phyloP scores from a whole-genome alignment of 2,329 filamentous ascomycete species.

The Aspergillus sp. region DNA sequence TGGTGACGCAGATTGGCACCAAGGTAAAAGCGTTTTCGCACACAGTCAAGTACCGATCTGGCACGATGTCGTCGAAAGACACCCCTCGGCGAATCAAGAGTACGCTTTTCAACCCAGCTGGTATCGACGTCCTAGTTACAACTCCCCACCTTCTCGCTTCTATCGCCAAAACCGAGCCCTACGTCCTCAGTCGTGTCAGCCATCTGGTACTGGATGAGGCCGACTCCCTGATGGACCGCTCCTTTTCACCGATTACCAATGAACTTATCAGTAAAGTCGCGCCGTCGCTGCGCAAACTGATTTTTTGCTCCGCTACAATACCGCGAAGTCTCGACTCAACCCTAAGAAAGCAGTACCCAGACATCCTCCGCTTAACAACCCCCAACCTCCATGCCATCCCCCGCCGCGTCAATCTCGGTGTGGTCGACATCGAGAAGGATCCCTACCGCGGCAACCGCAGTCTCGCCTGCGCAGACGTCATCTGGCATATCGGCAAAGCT shows the following conservation, averaged over 20 bases:
- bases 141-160: constrained; percentile 85
- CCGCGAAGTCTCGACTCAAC: constrained; percentile 80
- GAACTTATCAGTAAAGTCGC: constrained; percentile 72
- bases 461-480: constrained; percentile 86
- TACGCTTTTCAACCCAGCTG: constrained; percentile 68
- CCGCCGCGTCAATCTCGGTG: constrained; percentile 83
- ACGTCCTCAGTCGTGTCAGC: constrained; percentile 81
- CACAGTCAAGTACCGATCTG: constrained; percentile 75
- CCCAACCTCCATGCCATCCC: constrained; percentile 95
- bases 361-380: constrained; percentile 78
- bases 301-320: constrained; percentile 94
- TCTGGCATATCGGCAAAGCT: constrained; percentile 86
- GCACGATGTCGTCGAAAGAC: constrained; percentile 69
- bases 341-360: constrained; percentile 71
- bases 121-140: constrained; percentile 76
- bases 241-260: constrained; percentile 75
- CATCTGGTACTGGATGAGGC: constrained; percentile 92
- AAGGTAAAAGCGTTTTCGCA: constrained; percentile 79
- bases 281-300: constrained; percentile 74
- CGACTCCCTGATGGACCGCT: constrained; percentile 88
- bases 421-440: constrained; percentile 85
- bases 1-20: constrained; percentile 76
- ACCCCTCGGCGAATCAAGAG: constrained; percentile 72
- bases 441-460: constrained; percentile 89
- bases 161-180: constrained; percentile 81